Evolutionary conservation across 495 filamentous ascomycete species (phyloP), one percentile per base, ranked within the genome.

Genomic region (Xylaria intraflava): DNA sequence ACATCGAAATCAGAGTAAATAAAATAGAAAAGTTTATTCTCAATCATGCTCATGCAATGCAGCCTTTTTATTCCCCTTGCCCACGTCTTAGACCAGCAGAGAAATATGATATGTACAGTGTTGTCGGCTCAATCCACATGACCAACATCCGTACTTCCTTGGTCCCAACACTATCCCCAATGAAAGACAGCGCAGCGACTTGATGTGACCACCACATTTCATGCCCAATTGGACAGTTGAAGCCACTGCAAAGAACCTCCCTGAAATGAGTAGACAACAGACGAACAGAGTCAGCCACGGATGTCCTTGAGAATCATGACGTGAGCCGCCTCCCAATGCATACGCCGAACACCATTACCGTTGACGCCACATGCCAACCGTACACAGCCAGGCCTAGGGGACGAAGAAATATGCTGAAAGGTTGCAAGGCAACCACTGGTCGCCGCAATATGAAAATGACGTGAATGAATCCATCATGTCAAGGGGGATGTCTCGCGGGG

Each of bases 321-420:
- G 24, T 23, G 42, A 53, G 51, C 51, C 51, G 42, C 42, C 46
- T 46, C 31, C 42, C 23, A 46, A 46, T 53, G 42, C 51, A 53
- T 46, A 53, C 51, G 31, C 51, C 51, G 17, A 53, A 53, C 51
- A 53, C 51, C 51, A 40, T 24, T 46, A 39, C 51, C 51, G 35
- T 46, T 46, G 51, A 53, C 51, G 40, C 51, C 42, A 53, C 30
- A 40, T 46, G 42, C 51, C 35, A 38, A 11, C 35, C 51, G 17
- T 46, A 53, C 33, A 46, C 51, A 46, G 33, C 51, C 51, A 40
- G 38, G 20, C 23, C 41, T 27, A 6, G 6, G 7, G 46, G 33
- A 39, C 6, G 11, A 33, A 19, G 35, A 45, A 38, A 40, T 4
- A 46, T 53, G 51, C 51, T 16, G 46, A 53, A 53, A 16, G 17